Evolutionary conservation across 139 green algal genomes (phyloP), one percentile per base, ranked within the genome.

Genomic region (Asterochloris erici): DNA sequence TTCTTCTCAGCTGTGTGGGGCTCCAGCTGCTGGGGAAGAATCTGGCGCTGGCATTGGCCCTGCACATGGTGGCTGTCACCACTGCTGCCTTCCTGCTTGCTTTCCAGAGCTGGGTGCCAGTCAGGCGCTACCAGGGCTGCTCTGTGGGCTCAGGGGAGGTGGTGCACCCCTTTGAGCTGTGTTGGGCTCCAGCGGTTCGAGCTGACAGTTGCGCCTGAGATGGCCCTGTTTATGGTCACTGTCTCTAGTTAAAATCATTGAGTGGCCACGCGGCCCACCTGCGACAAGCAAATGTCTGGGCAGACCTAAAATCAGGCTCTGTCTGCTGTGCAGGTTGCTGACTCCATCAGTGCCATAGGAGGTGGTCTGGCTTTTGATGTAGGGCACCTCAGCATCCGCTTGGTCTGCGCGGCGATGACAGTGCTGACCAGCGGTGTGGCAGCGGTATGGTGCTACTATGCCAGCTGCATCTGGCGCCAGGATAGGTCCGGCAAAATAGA

Each of bases 361-460:
- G 81, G 81, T 23, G 85, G 78, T 74, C n/a, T 78, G 15, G 83
- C 73, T 15, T 90, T 90, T 76, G 87, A 90, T 24, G 21, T 84
- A 12, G 24, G 88, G 63, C 63, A 84, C 54, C 63, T 90, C 19
- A 74, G 71, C 15, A 66, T 87, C 17, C 28, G 78, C 0, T 38
- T 82, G 38, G 63, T 85, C 17, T 61, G 75, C 47, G 16, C 61
- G n/a, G 63, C 86, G 29, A 83, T 90, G 71, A 63, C 84, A 0
- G 69, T 24, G 19, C 47, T 81, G 14, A 79, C 78, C 4, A 29
- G 19, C 0, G 73, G 80, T 0, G n/a, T 83, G 38, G 38, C 77
- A 17, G 77, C 63, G 47, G 38, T 54, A 54, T 54, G 38, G 38
- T 54, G 38, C 38, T 54, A 54, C 6, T 54, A 54, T 54, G 38